Conservation (phyloP, 306 rosid species). For the Crataegus laevigata region DNA sequence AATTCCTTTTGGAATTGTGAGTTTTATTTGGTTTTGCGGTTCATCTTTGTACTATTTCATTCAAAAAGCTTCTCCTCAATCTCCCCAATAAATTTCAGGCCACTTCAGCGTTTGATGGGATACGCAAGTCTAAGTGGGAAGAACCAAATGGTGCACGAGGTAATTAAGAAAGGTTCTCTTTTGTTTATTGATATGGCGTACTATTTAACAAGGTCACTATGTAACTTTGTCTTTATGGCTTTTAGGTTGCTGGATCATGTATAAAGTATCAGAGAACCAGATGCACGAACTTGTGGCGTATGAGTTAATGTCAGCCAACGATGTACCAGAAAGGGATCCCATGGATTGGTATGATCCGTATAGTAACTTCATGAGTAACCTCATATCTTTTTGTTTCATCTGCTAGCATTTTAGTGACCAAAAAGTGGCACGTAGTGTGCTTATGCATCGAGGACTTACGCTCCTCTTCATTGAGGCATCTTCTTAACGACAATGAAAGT, state of each 20-base stretch:
- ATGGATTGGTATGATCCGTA: slow-evolving; percentile 59
- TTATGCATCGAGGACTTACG: neutral
- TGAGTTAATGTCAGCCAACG: slow-evolving; percentile 89
- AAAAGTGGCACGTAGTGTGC: neutral
- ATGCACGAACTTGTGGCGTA: slow-evolving; percentile 75
- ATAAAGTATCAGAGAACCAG: slow-evolving; percentile 41
- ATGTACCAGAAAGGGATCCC: slow-evolving; percentile 97
- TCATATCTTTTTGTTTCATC: neutral
- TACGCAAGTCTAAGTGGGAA: slow-evolving; percentile 71
- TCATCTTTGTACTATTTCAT: slow-evolving; percentile 5
- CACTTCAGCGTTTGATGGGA: slow-evolving; percentile 89
- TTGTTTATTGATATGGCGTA: neutral
- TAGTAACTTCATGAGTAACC: neutral
- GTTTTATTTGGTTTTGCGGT: slow-evolving; percentile 28
- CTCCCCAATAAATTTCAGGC: slow-evolving; percentile 42
- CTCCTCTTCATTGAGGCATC: neutral
- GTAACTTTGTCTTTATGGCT: neutral
- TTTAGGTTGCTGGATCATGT: slow-evolving; percentile 77
- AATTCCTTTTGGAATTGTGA: slow-evolving; percentile 90
- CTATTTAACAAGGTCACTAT: neutral
- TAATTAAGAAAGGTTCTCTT: slow-evolving; percentile 13
- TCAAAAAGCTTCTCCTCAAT: slow-evolving; percentile 12
- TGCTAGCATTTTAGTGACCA: neutral
- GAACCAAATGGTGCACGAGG: slow-evolving; percentile 94
- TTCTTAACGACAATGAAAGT: neutral